Evolutionary conservation across 306 rosid species (phyloP).

Genomic region (Dryas drummondii): DNA sequence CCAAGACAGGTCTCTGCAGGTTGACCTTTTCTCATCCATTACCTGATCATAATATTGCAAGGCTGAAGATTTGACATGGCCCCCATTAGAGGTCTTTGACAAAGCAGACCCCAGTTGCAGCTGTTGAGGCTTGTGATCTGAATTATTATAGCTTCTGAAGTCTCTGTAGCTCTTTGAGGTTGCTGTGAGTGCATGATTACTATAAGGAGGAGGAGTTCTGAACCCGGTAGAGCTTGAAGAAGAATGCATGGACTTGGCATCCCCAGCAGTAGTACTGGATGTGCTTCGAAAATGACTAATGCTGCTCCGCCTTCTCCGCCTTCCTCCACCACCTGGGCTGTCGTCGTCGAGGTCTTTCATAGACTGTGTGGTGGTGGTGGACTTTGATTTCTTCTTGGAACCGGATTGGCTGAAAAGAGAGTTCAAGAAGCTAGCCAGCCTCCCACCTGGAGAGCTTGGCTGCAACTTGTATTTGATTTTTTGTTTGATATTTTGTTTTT

Average conservation of each 20-base stretch:
- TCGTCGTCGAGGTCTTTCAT: slow-evolving; percentile 67
- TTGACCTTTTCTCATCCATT: slow-evolving; percentile 39
- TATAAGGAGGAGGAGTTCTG: slow-evolving; percentile 71
- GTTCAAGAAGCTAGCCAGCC: slow-evolving; percentile 86
- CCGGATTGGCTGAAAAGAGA: slow-evolving; percentile 88
- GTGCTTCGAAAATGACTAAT: slow-evolving; percentile 79
- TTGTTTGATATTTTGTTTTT: slow-evolving; percentile 52
- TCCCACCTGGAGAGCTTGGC: slow-evolving; percentile 96
- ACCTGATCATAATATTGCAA: not conserved
- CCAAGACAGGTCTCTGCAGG: slow-evolving; percentile 36
- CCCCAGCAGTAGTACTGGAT: slow-evolving; percentile 43
- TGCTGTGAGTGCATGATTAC: slow-evolving; percentile 44
- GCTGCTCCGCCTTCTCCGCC: slow-evolving; percentile 82
- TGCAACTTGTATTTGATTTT: slow-evolving; percentile 63
- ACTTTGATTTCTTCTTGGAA: slow-evolving; percentile 79
- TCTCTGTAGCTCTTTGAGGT: slow-evolving; percentile 69
- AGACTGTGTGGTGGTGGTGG: slow-evolving; percentile 50
- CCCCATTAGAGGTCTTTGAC: slow-evolving; percentile 33
- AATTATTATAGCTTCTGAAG: slow-evolving; percentile 35
- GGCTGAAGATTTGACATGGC: slow-evolving; percentile 29
- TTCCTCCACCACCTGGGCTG: slow-evolving; percentile 67
- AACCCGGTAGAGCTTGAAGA: slow-evolving; percentile 66
- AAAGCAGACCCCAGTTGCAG: slow-evolving; percentile 39
- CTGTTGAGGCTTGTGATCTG: slow-evolving; percentile 49
- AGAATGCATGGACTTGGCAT: slow-evolving; percentile 59